Evolutionary conservation across 345 rosid species (phyloP).

Genomic region (Lepidium aucheri): DNA sequence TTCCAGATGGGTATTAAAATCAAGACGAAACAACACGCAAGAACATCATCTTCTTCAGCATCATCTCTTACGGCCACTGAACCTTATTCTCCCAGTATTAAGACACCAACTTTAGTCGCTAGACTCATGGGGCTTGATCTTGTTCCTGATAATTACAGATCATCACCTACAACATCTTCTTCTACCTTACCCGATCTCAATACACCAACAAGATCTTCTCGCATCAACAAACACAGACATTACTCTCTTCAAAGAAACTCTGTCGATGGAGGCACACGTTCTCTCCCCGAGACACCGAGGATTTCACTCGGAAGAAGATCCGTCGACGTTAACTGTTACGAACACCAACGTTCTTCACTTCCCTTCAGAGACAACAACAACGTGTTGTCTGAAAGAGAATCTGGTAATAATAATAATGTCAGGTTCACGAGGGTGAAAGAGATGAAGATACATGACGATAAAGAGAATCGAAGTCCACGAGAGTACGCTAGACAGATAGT

Average conservation of each 20-base stretch:
- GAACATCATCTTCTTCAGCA: conserved; percentile 12
- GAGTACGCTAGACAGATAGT: conserved; percentile 65
- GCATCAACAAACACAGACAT: conserved; percentile 22
- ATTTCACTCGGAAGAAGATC: conserved; percentile 71
- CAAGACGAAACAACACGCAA: conserved; percentile 42
- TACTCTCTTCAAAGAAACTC: conserved; percentile 32
- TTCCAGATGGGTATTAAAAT: conserved; percentile 66
- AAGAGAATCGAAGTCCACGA: conserved; percentile 54
- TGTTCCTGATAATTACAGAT: conserved; percentile 49
- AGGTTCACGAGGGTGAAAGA: conserved; percentile 43
- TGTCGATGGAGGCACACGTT: conserved; percentile 45
- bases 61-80: conserved; percentile 16
- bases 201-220: conserved; percentile 18
- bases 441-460: conserved; percentile 41
- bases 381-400: conserved; percentile 16
- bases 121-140: conserved; percentile 95
- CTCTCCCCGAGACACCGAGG: conserved; percentile 83
- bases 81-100: conserved; percentile 55
- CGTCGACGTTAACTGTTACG: conserved; percentile 41
- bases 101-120: conserved; percentile 80
- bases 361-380: conserved; percentile 54
- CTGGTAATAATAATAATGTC: conserved; percentile 15
- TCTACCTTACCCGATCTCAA: conserved; percentile 6
- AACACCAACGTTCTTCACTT: conserved; percentile 64
- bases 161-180: conserved; percentile 41